Percentiles rank a stretch among this genome's conserved stretches.
Evolutionary conservation across 371 early-diverging fungal genomes (phyloP).

Genomic region (Mortierella sp.): DNA sequence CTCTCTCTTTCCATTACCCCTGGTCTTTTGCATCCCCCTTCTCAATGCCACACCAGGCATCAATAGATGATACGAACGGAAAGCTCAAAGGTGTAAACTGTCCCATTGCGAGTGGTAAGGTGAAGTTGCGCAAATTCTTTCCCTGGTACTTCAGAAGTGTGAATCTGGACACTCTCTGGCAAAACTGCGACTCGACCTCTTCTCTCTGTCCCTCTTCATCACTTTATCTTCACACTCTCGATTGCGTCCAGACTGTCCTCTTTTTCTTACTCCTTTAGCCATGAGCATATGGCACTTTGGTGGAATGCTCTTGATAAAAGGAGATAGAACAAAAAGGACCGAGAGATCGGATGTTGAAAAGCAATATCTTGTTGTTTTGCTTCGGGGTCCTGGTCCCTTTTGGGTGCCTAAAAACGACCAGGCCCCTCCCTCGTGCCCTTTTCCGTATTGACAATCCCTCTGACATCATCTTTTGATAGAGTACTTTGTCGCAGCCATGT

Average conservation of each 20-base stretch:
- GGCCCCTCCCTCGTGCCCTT: neutral
- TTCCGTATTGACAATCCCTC: neutral
- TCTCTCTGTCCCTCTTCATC: neutral
- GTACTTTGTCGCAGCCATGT: neutral
- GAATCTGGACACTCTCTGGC: too few relatives aligned
- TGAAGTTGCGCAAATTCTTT: too few relatives aligned
- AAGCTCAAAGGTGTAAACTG: too few relatives aligned
- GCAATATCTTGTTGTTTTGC: neutral
- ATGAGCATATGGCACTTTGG: neutral
- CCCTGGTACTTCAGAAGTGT: too few relatives aligned
- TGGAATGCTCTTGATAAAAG: neutral
- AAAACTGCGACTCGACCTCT: too few relatives aligned
- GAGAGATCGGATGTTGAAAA: conserved; percentile 1
- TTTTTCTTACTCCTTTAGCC: neutral
- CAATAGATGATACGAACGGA: too few relatives aligned
- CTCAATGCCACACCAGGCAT: neutral
- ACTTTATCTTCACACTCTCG: neutral
- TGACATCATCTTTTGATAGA: conserved; percentile 1
- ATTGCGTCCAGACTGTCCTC: neutral
- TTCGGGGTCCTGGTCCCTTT: conserved; percentile 8
- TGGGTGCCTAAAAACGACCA: neutral
- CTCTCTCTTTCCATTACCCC: neutral
- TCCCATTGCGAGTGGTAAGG: too few relatives aligned
- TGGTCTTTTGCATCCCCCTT: neutral
- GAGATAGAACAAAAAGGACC: neutral